A percentile compares a stretch with the other conserved stretches of the same genome.
These are phyloP conservation scores for Fomitopsis betulina DNA, from an alignment of 1,284 basidiomycete species.

Conservation along the genomic window DNA sequence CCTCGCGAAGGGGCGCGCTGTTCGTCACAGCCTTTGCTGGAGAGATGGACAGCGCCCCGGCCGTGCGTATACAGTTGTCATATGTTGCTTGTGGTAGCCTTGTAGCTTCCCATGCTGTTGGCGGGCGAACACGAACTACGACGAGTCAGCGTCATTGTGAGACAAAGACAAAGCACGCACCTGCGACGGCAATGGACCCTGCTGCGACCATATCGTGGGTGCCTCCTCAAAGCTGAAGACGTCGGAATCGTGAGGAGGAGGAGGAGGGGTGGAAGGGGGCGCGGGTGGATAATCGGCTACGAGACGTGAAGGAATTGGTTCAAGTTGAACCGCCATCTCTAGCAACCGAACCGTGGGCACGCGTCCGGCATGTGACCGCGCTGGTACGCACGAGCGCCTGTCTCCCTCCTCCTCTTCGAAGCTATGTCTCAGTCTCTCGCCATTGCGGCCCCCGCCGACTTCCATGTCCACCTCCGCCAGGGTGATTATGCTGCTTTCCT, in stretches of 20 bases:
- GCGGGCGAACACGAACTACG: constrained; percentile 87
- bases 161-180: constrained; percentile 34
- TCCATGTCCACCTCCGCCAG: constrained; percentile 96
- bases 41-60: constrained; percentile 69
- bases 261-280: background rate
- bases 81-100: constrained; percentile 71
- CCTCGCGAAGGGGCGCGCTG: constrained; percentile 60
- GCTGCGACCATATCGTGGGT: constrained; percentile 61
- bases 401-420: background rate
- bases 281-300: background rate
- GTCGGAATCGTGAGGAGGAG: background rate
- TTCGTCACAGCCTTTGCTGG: constrained; percentile 48
- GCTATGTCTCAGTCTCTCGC: constrained; percentile 35
- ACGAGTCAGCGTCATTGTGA: constrained; percentile 1
- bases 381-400: background rate
- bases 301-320: background rate
- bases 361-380: constrained; percentile 22
- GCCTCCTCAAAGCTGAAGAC: background rate
- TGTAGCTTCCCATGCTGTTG: constrained; percentile 77
- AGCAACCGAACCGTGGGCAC: constrained; percentile 11
- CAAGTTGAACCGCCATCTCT: background rate
- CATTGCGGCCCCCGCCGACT: constrained; percentile 81
- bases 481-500: constrained; percentile 81
- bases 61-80: constrained; percentile 70
- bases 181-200: constrained; percentile 84